phyloP scores from a whole-genome alignment of 2,329 filamentous ascomycete species.

The Sporothrix schenckii region DNA sequence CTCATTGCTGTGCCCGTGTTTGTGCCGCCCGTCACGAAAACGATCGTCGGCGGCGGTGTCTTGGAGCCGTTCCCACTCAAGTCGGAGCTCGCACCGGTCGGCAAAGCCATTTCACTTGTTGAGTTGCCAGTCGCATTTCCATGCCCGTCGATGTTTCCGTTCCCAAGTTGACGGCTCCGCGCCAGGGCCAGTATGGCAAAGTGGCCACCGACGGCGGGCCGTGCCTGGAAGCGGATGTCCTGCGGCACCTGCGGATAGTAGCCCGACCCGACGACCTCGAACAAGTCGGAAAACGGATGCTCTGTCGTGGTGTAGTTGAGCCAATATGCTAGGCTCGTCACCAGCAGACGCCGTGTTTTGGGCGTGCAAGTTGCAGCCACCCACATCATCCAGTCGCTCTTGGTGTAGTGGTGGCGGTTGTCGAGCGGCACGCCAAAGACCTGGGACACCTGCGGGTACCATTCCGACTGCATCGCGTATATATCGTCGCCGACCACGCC shows the following conservation, averaged over 20 bases:
- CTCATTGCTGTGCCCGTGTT: conserved; percentile 60
- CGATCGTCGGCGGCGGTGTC: background rate
- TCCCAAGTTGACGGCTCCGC: conserved; percentile 13
- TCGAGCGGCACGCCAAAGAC: conserved; percentile 72
- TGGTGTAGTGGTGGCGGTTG: conserved; percentile 69
- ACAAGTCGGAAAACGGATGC: conserved; percentile 67
- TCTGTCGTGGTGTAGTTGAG: conserved; percentile 68
- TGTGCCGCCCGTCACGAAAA: conserved; percentile 43
- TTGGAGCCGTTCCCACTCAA: background rate
- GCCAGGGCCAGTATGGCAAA: conserved; percentile 67
- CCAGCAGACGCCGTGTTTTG: conserved; percentile 60
- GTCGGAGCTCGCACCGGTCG: conserved; percentile 16
- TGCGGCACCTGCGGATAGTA: conserved; percentile 54
- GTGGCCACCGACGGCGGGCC: conserved; percentile 73
- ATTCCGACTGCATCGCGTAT: conserved; percentile 43
- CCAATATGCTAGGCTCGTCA: conserved; percentile 67
- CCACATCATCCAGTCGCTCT: conserved; percentile 76
- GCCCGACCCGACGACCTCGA: conserved; percentile 65
- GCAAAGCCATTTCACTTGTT: conserved; percentile 9
- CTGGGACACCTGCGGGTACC: conserved; percentile 59
- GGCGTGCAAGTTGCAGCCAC: conserved; percentile 65
- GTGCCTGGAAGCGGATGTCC: conserved; percentile 64
- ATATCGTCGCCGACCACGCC: conserved; percentile 58
- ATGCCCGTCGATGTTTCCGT: background rate
- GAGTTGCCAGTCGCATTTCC: background rate